phyloP scores from a whole-genome alignment of 2,329 filamentous ascomycete genomes.

The Calonectria honghensis region DNA sequence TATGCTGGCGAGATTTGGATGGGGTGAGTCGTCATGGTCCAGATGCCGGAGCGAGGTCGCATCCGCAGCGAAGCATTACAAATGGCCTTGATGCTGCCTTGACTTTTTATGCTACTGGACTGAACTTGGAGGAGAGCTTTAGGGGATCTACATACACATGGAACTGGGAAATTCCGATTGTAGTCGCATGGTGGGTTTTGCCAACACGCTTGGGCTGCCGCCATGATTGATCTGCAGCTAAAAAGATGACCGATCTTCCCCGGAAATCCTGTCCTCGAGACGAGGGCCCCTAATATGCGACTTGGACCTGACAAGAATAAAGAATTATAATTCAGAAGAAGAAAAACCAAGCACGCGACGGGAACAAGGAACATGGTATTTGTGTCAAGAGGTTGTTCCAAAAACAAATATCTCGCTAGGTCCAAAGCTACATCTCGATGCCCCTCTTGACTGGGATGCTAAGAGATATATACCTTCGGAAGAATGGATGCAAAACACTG shows the following conservation, averaged over 20 bases:
- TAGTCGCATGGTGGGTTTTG: not conserved
- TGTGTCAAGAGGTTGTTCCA: not conserved
- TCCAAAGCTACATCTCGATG: not conserved
- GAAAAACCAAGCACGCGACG: not conserved
- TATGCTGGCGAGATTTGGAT: not conserved
- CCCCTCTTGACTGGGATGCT: not conserved
- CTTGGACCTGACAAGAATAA: not conserved
- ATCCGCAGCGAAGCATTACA: not conserved
- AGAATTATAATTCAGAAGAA: not conserved
- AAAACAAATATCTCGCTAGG: not conserved
- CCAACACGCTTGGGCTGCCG: not conserved
- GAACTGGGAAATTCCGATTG: not conserved
- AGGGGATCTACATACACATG: not conserved
- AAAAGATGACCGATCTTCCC: not conserved
- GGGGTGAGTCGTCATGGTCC: not conserved
- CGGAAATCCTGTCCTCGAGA: slow-evolving; percentile 7
- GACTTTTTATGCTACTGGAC: not conserved
- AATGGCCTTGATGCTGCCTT: not conserved
- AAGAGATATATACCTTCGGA: not conserved
- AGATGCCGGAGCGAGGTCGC: not conserved
- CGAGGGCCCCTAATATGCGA: not conserved
- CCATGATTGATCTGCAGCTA: slow-evolving; percentile 18
- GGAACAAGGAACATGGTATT: not conserved
- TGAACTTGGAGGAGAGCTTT: not conserved
- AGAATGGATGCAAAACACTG: slow-evolving; percentile 3